Evolutionary conservation across 176 grass and related monocot genomes (phyloP), one percentile per base, ranked within the genome.

Genomic region (Juncus effusus): DNA sequence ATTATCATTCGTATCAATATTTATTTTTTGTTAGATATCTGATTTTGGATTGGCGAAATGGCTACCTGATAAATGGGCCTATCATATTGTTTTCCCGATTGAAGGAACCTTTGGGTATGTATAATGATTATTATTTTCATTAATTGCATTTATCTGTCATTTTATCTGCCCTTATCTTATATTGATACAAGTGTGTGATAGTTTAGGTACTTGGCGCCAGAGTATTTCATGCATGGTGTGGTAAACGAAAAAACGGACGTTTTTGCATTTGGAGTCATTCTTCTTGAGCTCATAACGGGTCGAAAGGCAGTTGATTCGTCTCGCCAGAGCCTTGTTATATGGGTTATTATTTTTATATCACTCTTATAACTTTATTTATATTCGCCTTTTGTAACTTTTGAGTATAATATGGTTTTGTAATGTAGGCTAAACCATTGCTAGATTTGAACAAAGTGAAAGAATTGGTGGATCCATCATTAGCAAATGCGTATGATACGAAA

Each of bases 21-120:
- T 59, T 62, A 15, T 77, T 11, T 2, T 78, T 64, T 6, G 37
- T 41, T 72, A 99, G 95, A 99, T 99, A 5, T 99, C 95, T 69
- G 95, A 99, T 85, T 99, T 99, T 84, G 95, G 95, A 4, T 80
- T 99, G 12, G 95, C 95, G 5, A 99, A 99, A 59, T 99, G 95
- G 95, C 95, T 99, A 64, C 95, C 95, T 54, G 95, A 87, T 15
- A 60, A 90, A 50, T 85, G 90, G 83, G 78, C 89, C 38, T 85
- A 90, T 51, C 95, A 87, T 59, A 61, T 99, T 54, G 88, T 99
- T 47, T 99, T 90, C 74, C 95, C 95, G 16, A 99, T 99, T 37
- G 95, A 99, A 87, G 95, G 95, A 63, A 99, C 95, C 16, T 99
- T 99, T 1, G 95, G 95, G 95, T 99, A 72, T 2, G 39, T 58